Evolutionary conservation across 306 rosid genomes (phyloP), one percentile per base, ranked within the genome.

Genomic region (Corylus americana): DNA sequence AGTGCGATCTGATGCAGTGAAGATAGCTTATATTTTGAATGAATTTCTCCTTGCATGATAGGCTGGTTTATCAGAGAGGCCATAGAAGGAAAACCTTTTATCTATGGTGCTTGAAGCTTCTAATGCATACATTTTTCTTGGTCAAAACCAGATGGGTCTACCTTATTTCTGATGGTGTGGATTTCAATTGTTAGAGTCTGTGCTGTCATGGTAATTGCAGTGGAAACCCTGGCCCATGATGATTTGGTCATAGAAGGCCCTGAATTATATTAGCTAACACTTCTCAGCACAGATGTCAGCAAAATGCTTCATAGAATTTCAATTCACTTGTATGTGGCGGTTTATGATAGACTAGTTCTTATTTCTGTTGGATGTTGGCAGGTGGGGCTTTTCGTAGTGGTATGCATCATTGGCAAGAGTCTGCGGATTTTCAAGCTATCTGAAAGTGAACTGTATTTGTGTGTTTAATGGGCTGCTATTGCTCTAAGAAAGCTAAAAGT

Each of bases 381-480:
- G 76, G 27, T 77, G 14, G 62, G 29, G 25, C 78, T 79, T 78
- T 22, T 78, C 37, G 49, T 8, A 27, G 77, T 74, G 76, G 73
- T 54, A 35, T 78, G 73, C 48, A 35, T 78, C 59, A 61, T 4
- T 58, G 78, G 80, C 61, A 84, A 76, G 85, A 73, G 67, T 14
- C 35, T 13, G 17, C 18, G 13, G 42, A 18, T 63, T 77, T 53
- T 37, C 47, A 25, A 77, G 82, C 80, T 81, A 66, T 27, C 80
- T 55, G 74, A n/a, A 31, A 79, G 80, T 55, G 69, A 85, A 55
- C 72, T 80, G 79, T 80, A 86, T 44, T 62, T 71, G 80, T 87
- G 63, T 72, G 48, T 73, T 78, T 66, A 67, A 95, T 95, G 99
- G 99, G 99, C 73, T 91, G 99, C 83, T 64, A 0, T 84, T 48